Evolutionary conservation across 2,329 filamentous ascomycete species (phyloP), one percentile per base, ranked within the genome.

Genomic region (Grosmannia serpens): DNA sequence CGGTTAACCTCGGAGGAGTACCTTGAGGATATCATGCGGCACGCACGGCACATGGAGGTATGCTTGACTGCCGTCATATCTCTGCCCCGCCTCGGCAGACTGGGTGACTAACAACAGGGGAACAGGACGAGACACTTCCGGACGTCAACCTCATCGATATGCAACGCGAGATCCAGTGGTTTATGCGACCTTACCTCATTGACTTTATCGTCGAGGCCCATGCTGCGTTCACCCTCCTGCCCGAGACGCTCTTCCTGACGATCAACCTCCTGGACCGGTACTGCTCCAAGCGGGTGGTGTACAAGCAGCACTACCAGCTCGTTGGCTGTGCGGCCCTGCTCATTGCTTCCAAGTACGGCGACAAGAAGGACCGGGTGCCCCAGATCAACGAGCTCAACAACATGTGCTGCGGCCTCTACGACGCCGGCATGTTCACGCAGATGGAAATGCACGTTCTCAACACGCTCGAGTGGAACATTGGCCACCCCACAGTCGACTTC

Each of bases 361-460:
- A 99, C 75, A 92, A 94, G 79, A 99, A 99, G 78, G 94, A 99
- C 70, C 85, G 91, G 56, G 94, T 99, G n/a, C 94, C 94, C 5
- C 94, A 95, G 64, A 95, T 99, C 70, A 86, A 90, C 70, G 94
- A 99, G 72, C 80, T 99, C 64, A 96, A 96, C 81, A 95, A 92
- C 65, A 97, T 99, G 94, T 99, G 94, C 81, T 97, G 94, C 75
- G 91, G 89, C 44, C 82, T 97, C 46, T 99, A 99, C 75, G 94
- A 99, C 68, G 91, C 96, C 55, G 92, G 96, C 75, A 99, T 99
- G 94, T 99, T 99, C 76, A 92, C 91, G 13, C 94, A 99, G 74
- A 99, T 99, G 94, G 94, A 99, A 77, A 97, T 95, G 91, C 94
- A 99, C 72, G 92, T 99, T 44, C 82, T 99, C 66, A 95, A 96